phyloP scores from a whole-genome alignment of 1,284 basidiomycete genomes.

The Dichomitus squalens region DNA sequence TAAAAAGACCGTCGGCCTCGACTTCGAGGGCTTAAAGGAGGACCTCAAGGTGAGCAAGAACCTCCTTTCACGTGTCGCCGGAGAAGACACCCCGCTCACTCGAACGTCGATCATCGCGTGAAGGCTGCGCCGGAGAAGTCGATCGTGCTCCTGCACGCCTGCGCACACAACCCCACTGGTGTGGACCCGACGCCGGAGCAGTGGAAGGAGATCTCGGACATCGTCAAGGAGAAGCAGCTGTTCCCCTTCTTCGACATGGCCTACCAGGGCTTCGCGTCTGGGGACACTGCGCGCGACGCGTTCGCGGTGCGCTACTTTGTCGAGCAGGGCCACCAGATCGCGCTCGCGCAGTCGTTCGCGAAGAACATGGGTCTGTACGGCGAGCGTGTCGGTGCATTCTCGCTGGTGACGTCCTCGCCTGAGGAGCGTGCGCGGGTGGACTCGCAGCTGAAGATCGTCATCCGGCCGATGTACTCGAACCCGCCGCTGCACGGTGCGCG shows the following conservation, averaged over 20 bases:
- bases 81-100: background rate
- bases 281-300: conserved; percentile 87
- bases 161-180: conserved; percentile 98
- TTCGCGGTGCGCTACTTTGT: conserved; percentile 97
- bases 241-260: conserved; percentile 99
- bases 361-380: conserved; percentile 99
- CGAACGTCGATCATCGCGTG: background rate
- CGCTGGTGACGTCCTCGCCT: conserved; percentile 70
- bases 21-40: conserved; percentile 90
- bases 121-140: conserved; percentile 78
- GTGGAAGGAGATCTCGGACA: conserved; percentile 90
- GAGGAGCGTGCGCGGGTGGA: conserved; percentile 90
- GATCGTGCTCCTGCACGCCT: conserved; percentile 88
- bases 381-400: conserved; percentile 96
- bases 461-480: conserved; percentile 99
- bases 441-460: conserved; percentile 94
- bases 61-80: background rate
- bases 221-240: conserved; percentile 85
- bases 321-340: conserved; percentile 83
- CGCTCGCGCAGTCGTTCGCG: conserved; percentile 93
- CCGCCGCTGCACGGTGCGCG: conserved; percentile 95
- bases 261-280: conserved; percentile 95
- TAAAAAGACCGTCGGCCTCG: conserved; percentile 90
- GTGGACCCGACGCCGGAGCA: conserved; percentile 94
- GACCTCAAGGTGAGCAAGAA: conserved; percentile 69